These are phyloP conservation scores for Xylaria sp. DNA, from an alignment of 2,329 filamentous ascomycete species.

Conservation along the genomic window DNA sequence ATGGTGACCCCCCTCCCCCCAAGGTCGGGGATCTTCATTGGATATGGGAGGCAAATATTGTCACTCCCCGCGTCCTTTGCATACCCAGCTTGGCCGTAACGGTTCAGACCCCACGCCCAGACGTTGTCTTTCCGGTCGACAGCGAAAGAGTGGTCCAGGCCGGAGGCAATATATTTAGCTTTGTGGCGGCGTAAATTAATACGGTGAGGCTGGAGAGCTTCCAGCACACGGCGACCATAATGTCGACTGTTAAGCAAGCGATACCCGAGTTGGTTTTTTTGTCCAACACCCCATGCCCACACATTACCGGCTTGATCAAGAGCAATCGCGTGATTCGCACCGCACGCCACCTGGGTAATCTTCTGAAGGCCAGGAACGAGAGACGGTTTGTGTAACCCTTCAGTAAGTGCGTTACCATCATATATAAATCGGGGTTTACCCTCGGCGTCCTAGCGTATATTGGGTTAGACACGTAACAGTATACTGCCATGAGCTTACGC, in stretches of 20 bases:
- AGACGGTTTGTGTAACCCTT: not conserved
- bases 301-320: not conserved
- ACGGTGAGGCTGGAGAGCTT: not conserved
- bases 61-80: constrained; percentile 64
- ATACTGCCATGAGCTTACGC: constrained; percentile 37
- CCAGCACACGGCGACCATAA: not conserved
- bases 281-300: constrained; percentile 3
- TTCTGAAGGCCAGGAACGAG: not conserved
- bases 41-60: constrained; percentile 68
- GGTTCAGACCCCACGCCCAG: constrained; percentile 63
- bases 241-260: not conserved
- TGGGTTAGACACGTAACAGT: too few species aligned
- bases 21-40: constrained; percentile 64
- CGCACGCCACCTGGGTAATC: not conserved
- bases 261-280: constrained; percentile 6
- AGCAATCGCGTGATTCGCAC: not conserved
- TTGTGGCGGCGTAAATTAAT: not conserved
- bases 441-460: not conserved
- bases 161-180: constrained; percentile 49
- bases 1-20: constrained; percentile 62
- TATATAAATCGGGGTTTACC: not conserved
- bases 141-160: constrained; percentile 72
- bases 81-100: constrained; percentile 71
- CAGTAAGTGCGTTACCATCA: not conserved
- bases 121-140: constrained; percentile 69